These are phyloP conservation scores for Chalciporus sp. DNA, from an alignment of 1,284 basidiomycete genomes.

Conservation along the genomic window DNA sequence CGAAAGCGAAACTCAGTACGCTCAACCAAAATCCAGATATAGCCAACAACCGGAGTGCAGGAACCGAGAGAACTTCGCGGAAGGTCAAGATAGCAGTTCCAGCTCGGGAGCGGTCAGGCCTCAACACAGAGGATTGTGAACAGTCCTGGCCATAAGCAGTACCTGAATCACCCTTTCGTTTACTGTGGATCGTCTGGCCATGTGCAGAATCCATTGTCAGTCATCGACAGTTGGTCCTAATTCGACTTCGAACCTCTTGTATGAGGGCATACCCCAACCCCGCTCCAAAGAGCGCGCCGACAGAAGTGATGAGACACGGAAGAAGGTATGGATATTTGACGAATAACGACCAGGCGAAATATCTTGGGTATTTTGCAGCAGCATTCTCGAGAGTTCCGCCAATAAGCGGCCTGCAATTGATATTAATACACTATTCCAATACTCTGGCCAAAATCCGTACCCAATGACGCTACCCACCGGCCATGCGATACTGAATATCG, in stretches of 20 bases:
- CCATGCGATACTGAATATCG: slow-evolving; percentile 24
- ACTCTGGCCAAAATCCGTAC: slow-evolving; percentile 2
- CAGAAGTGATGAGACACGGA: slow-evolving; percentile 22
- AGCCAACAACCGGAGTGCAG: slow-evolving; percentile 23
- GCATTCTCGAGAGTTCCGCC: slow-evolving; percentile 24
- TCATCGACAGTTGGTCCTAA: neutral
- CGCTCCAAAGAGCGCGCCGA: slow-evolving; percentile 9
- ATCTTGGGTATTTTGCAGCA: slow-evolving; percentile 17
- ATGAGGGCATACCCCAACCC: slow-evolving; percentile 23
- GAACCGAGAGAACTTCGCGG: slow-evolving; percentile 16
- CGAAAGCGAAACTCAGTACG: slow-evolving; percentile 58
- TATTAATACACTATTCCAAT: neutral
- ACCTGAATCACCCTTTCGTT: slow-evolving; percentile 7
- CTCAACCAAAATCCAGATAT: slow-evolving; percentile 26
- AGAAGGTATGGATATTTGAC: slow-evolving; percentile 24
- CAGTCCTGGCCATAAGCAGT: no score
- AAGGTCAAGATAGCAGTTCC: neutral
- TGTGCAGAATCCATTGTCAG: neutral
- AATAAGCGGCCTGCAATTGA: slow-evolving; percentile 17
- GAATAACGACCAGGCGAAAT: slow-evolving; percentile 21
- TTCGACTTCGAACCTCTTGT: slow-evolving; percentile 18
- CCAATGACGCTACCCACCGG: slow-evolving; percentile 21
- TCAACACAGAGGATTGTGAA: neutral
- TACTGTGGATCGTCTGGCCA: slow-evolving; percentile 23
- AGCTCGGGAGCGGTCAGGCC: neutral